A percentile compares a stretch with the other conserved stretches of the same genome.
phyloP scores from a whole-genome alignment of 140 eudicot genomes.

The Artemisia princeps region DNA sequence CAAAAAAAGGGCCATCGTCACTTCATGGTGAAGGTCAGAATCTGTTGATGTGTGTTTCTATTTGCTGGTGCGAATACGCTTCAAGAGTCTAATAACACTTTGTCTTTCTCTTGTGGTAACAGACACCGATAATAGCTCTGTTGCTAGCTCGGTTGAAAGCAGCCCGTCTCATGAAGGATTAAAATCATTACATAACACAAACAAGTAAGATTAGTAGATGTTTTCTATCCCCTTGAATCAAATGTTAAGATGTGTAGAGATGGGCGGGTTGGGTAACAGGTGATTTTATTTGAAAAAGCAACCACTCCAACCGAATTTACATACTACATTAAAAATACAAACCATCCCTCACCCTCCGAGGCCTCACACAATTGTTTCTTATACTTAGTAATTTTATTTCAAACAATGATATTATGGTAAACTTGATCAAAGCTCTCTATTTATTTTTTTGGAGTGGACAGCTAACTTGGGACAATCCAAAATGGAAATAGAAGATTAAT shows the following conservation, averaged over 20 bases:
- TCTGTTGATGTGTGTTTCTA: constrained; percentile 19
- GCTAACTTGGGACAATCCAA: too few relatives aligned
- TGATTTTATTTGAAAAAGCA: neutral
- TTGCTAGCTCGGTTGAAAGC: constrained; percentile 29
- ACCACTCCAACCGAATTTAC: too few relatives aligned
- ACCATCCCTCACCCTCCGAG: too few relatives aligned
- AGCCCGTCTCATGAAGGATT: constrained; percentile 36
- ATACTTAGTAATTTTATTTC: too few relatives aligned
- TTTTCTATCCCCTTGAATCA: neutral
- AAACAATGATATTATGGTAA: too few relatives aligned
- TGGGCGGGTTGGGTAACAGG: neutral
- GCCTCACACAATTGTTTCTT: too few relatives aligned
- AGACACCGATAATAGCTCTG: constrained; percentile 37
- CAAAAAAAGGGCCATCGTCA: constrained; percentile 28
- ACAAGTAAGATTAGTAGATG: constrained; percentile 32
- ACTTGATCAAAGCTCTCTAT: too few relatives aligned
- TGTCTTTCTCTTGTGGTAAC: constrained; percentile 42
- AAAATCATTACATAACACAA: constrained; percentile 25
- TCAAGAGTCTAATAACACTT: constrained; percentile 35
- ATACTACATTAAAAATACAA: too few relatives aligned
- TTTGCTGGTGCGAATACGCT: constrained; percentile 30
- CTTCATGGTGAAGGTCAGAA: constrained; percentile 37
- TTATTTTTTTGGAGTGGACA: too few relatives aligned
- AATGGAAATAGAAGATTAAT: too few relatives aligned
- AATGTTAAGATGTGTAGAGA: neutral